Conservation (phyloP, 1,284 basidiomycete species). For the Fistulinella cinereoalba region DNA sequence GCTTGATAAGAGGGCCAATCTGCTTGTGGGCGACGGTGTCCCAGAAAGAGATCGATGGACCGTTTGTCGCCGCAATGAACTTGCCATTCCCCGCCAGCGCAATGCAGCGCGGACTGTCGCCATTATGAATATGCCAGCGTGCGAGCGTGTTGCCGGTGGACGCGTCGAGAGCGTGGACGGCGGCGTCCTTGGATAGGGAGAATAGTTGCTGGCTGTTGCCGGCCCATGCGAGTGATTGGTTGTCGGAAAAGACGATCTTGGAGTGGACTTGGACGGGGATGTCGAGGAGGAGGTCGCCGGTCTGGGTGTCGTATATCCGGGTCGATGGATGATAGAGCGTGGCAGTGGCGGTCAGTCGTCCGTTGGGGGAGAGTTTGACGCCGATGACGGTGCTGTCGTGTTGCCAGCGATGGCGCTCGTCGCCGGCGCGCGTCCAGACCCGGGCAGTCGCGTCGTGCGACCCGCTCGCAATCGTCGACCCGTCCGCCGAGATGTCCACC, state of each 20-base stretch:
- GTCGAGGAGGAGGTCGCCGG: neutral
- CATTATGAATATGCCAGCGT: neutral
- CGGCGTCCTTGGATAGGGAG: neutral
- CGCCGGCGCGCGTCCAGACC: neutral
- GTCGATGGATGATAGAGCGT: neutral
- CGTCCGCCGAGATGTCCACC: neutral
- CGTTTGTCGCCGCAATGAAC: neutral
- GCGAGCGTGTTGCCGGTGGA: neutral
- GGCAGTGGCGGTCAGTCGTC: neutral
- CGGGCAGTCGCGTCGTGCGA: neutral
- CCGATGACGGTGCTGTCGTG: neutral
- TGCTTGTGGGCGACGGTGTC: neutral
- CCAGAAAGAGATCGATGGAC: neutral
- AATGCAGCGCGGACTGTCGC: neutral
- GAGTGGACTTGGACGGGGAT: neutral
- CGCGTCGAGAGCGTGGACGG: neutral
- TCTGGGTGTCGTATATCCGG: neutral
- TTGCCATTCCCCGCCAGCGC: neutral
- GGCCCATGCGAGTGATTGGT: neutral
- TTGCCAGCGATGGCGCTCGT: neutral
- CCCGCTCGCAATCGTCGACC: neutral
- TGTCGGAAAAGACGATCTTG: too few species aligned
- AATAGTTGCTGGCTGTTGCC: neutral
- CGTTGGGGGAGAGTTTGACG: neutral
- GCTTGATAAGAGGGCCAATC: neutral